A percentile compares a stretch with the other conserved stretches of the same genome.
Evolutionary conservation across 2,329 filamentous ascomycete genomes (phyloP).

Genomic region (Setomelanomma holmii): DNA sequence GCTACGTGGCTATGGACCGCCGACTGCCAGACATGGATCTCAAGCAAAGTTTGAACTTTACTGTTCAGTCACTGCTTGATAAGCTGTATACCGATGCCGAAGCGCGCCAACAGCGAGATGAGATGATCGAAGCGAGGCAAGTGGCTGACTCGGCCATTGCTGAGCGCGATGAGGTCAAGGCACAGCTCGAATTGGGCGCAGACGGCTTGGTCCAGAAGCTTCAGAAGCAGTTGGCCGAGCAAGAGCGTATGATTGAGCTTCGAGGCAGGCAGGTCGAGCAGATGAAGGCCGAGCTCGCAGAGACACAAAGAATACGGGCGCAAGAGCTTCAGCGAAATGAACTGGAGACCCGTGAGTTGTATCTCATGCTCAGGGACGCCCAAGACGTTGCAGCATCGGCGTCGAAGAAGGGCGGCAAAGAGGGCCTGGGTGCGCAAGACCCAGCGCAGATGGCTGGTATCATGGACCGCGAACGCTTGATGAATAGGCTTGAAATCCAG

Average conservation of each 20-base stretch:
- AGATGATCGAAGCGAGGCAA: conserved; percentile 86
- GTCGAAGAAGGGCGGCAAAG: conserved; percentile 66
- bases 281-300: conserved; percentile 87
- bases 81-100: conserved; percentile 97
- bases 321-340: conserved; percentile 95
- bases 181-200: conserved; percentile 86
- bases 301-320: conserved; percentile 81
- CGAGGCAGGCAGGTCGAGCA: conserved; percentile 85
- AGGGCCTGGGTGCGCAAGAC: conserved; percentile 67
- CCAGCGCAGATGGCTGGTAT: conserved; percentile 87
- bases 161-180: conserved; percentile 92
- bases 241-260: conserved; percentile 86
- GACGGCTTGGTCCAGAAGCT: conserved; percentile 92
- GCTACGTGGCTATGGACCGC: conserved; percentile 98
- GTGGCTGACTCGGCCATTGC: conserved; percentile 96
- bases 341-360: conserved; percentile 92
- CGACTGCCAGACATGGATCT: conserved; percentile 95
- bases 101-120: conserved; percentile 88
- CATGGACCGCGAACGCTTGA: conserved; percentile 86
- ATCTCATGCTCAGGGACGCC: conserved; percentile 96
- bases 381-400: conserved; percentile 94
- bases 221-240: conserved; percentile 93
- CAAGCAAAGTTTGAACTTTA: conserved; percentile 97
- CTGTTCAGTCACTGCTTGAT: conserved; percentile 92
- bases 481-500: conserved; percentile 93